Conservation (phyloP, 2,329 filamentous ascomycete species). For the Alternaria metachromatica region DNA sequence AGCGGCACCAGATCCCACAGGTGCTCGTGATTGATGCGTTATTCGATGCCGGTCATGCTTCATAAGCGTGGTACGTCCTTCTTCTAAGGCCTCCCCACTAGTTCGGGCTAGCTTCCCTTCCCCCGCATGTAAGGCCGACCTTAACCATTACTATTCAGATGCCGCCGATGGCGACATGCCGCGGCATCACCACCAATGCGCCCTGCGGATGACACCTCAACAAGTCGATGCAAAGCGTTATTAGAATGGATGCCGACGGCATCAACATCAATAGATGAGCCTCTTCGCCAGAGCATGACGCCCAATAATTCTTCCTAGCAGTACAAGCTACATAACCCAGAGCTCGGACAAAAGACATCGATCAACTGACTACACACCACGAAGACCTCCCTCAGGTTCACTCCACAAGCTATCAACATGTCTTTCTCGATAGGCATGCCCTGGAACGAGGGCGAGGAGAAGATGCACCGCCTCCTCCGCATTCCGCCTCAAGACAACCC, state of each 20-base stretch:
- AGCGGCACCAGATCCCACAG: neutral
- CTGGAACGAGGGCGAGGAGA: conserved; percentile 72
- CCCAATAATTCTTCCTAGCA: neutral
- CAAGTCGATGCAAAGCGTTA: neutral
- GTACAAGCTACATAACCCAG: neutral
- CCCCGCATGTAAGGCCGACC: neutral
- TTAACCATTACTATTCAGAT: neutral
- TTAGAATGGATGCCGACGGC: neutral
- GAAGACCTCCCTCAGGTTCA: neutral
- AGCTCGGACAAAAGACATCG: neutral
- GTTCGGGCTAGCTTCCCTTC: neutral
- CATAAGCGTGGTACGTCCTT: neutral
- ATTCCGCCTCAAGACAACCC: conserved; percentile 69
- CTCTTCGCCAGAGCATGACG: neutral
- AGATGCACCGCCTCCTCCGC: conserved; percentile 68
- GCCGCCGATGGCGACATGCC: neutral
- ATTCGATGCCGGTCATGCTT: neutral
- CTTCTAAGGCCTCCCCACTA: neutral
- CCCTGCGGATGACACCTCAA: neutral
- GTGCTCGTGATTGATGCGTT: neutral
- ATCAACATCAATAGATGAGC: neutral
- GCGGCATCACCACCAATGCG: neutral
- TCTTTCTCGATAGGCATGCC: conserved; percentile 53
- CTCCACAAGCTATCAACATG: conserved; percentile 34
- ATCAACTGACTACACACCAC: neutral